phyloP scores from a whole-genome alignment of 257 asterid genomes.

The Nicotiana undulata region DNA sequence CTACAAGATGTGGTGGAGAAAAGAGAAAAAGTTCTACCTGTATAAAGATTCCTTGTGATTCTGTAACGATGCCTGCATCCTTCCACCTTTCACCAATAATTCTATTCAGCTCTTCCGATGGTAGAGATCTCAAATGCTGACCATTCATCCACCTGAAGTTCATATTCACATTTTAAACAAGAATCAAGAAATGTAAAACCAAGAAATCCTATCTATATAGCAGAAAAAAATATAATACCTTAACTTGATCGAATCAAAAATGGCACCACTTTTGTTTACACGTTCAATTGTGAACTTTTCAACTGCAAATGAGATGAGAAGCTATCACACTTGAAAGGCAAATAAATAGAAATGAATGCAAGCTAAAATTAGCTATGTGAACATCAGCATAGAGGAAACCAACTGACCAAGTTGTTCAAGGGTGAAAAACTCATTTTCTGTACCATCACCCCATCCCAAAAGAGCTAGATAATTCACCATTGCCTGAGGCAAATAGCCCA shows the following conservation, averaged over 20 bases:
- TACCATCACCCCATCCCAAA: constrained; percentile 98
- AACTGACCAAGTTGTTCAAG: constrained; percentile 79
- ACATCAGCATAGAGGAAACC: constrained; percentile 10
- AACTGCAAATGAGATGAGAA: constrained; percentile 44
- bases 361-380: not conserved
- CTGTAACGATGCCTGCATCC: constrained; percentile 46
- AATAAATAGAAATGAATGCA: not conserved
- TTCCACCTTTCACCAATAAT: constrained; percentile 78
- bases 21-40: constrained; percentile 36
- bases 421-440: constrained; percentile 85
- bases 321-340: not conserved
- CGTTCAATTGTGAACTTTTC: constrained; percentile 85
- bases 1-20: not conserved
- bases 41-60: constrained; percentile 61
- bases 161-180: constrained; percentile 12
- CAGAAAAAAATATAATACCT: constrained; percentile 41
- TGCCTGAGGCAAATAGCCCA: constrained; percentile 84
- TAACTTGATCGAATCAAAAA: constrained; percentile 77
- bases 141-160: constrained; percentile 95
- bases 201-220: not conserved
- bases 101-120: constrained; percentile 42
- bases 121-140: constrained; percentile 78
- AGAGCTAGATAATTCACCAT: constrained; percentile 93
- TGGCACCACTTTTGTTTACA: constrained; percentile 87
- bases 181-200: constrained; percentile 13